Percentiles rank a stretch among this genome's conserved stretches.
Evolutionary conservation across 306 rosid genomes (phyloP).

Genomic region (Gillenia trifoliata): DNA sequence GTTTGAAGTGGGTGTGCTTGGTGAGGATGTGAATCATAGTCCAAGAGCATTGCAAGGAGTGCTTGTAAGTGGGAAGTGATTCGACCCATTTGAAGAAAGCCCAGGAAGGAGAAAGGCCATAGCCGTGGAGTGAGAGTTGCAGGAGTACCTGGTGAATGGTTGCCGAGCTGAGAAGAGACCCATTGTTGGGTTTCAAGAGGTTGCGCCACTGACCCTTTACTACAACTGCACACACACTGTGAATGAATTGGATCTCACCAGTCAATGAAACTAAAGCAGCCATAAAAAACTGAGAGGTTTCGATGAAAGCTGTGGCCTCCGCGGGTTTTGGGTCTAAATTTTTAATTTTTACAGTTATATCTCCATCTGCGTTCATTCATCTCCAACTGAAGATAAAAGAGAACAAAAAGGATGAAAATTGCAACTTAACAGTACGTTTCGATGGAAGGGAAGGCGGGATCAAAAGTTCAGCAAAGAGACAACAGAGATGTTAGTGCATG

Average conservation of each 20-base stretch:
- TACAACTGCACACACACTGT: conserved; percentile 43
- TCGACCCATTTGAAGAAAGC: conserved; percentile 78
- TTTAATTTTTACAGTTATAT: too few species aligned
- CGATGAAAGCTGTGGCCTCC: neutral
- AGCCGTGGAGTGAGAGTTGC: conserved; percentile 43
- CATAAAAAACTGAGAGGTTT: neutral
- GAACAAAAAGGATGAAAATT: too few species aligned
- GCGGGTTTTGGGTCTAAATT: neutral
- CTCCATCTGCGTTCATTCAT: too few species aligned
- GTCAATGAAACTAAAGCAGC: conserved; percentile 19
- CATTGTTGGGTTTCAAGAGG: conserved; percentile 45
- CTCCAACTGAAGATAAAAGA: too few species aligned
- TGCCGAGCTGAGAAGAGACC: conserved; percentile 42
- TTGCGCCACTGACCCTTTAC: conserved; percentile 64
- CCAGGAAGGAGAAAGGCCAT: conserved; percentile 41
- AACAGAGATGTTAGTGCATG: too few species aligned
- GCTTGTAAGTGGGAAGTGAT: conserved; percentile 47
- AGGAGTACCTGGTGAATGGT: conserved; percentile 52
- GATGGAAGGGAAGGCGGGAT: too few species aligned
- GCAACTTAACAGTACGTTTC: too few species aligned
- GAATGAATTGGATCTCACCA: conserved; percentile 32
- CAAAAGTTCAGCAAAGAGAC: too few species aligned
- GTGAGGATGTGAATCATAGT: conserved; percentile 64
- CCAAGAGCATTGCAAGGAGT: conserved; percentile 76
- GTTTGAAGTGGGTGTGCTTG: conserved; percentile 45